A percentile compares a stretch with the other conserved stretches of the same genome.
Evolutionary conservation across 495 filamentous ascomycete species (phyloP).

Genomic region (Trichoderma erinaceum): DNA sequence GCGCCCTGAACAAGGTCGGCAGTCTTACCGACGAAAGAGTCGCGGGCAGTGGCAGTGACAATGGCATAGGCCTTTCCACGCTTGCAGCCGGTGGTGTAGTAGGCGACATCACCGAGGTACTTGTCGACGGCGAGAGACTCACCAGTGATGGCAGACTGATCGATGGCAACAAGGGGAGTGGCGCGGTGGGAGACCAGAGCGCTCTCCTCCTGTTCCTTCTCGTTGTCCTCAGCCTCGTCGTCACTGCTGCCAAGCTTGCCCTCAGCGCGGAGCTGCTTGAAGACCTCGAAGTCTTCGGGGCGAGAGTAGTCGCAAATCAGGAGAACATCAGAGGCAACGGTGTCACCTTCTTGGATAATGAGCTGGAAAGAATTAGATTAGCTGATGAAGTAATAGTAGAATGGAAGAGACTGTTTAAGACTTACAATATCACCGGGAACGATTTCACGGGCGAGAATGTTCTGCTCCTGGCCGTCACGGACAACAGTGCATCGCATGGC

Average conservation of each 20-base stretch:
- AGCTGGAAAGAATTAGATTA: conserved; percentile 32
- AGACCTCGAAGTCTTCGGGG: conserved; percentile 64
- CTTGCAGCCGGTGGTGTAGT: conserved; percentile 81
- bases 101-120: conserved; percentile 68
- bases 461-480: conserved; percentile 63
- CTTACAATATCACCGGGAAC: conserved; percentile 77
- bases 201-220: conserved; percentile 14
- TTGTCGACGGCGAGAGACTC: conserved; percentile 91
- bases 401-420: no score
- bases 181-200: conserved; percentile 9
- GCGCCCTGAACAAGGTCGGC: conserved; percentile 75
- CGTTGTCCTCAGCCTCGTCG: background rate
- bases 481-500: conserved; percentile 70
- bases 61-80: conserved; percentile 79
- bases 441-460: conserved; percentile 72
- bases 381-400: no score
- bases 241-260: conserved; percentile 14
- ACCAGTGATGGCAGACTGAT: conserved; percentile 87
- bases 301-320: conserved; percentile 71
- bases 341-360: conserved; percentile 69
- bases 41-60: conserved; percentile 74
- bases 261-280: conserved; percentile 27
- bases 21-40: conserved; percentile 81
- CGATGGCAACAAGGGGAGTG: conserved; percentile 67
- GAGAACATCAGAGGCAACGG: conserved; percentile 66